Evolutionary conservation across 768 basidiomycete genomes (phyloP).

Genomic region (Lentinula aciculospora): DNA sequence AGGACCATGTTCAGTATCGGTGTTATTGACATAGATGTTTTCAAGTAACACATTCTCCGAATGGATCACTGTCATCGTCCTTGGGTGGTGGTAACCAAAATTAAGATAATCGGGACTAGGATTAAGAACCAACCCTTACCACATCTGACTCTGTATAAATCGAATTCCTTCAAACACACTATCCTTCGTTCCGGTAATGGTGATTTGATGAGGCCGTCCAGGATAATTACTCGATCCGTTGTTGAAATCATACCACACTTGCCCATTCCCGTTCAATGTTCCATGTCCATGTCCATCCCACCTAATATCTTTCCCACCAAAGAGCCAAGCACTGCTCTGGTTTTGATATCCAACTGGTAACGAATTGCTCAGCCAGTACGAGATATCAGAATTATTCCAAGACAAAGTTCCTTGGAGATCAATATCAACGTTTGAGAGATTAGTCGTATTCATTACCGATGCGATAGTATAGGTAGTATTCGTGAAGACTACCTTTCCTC

Average conservation of each 20-base stretch:
- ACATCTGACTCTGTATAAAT: constrained; percentile 5
- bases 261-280: constrained; percentile 36
- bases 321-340: constrained; percentile 29
- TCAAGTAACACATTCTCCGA: constrained; percentile 30
- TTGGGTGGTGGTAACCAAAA: too few species aligned
- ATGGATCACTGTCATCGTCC: constrained; percentile 31
- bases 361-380: constrained; percentile 31
- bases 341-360: constrained; percentile 29
- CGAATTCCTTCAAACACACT: constrained; percentile 3
- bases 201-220: constrained; percentile 2
- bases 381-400: constrained; percentile 27
- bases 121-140: neutral
- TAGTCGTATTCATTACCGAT: constrained; percentile 25
- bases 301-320: constrained; percentile 25
- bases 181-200: neutral
- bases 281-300: constrained; percentile 26
- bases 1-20: constrained; percentile 27
- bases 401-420: constrained; percentile 27
- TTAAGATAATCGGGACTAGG: too few species aligned
- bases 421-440: constrained; percentile 23
- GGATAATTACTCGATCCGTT: neutral
- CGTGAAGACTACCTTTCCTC: constrained; percentile 20
- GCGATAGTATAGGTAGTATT: constrained; percentile 28
- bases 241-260: constrained; percentile 24
- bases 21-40: constrained; percentile 30